Evolutionary conservation across 768 basidiomycete species (phyloP).

Genomic region (Jaapia argillacea): DNA sequence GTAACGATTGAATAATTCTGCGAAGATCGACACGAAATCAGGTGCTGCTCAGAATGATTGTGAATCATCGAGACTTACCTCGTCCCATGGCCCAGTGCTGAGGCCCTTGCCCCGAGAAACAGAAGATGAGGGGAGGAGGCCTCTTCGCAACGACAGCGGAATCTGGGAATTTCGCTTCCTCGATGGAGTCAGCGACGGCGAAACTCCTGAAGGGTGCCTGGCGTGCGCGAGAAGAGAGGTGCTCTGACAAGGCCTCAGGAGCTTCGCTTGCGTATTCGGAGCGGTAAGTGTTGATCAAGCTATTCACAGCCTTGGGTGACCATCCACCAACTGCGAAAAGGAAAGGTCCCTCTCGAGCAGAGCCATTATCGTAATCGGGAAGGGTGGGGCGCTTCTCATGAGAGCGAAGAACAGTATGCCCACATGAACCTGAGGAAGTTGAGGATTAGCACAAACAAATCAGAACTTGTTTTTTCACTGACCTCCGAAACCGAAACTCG

Average conservation of each 20-base stretch:
- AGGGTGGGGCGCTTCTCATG: background rate
- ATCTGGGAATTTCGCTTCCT: conserved; percentile 11
- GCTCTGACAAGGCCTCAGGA: background rate
- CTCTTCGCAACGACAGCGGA: conserved; percentile 18
- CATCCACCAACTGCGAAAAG: background rate
- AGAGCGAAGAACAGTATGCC: background rate
- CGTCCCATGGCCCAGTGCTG: conserved; percentile 15
- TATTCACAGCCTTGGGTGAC: background rate
- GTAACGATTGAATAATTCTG: conserved; percentile 20
- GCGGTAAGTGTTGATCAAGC: background rate
- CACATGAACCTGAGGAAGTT: background rate
- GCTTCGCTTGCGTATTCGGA: background rate
- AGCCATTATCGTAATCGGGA: background rate
- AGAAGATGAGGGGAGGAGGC: conserved; percentile 23
- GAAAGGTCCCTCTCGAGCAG: background rate
- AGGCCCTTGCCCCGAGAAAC: conserved; percentile 28
- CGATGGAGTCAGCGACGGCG: background rate
- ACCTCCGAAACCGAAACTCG: conserved; percentile 8
- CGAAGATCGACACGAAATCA: too few species aligned
- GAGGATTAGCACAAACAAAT: background rate
- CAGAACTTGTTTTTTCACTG: background rate
- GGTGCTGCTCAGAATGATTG: too few species aligned
- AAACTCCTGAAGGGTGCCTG: background rate
- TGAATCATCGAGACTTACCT: too few species aligned
- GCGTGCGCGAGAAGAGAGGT: background rate